Evolutionary conservation across 1,284 basidiomycete genomes (phyloP), one percentile per base, ranked within the genome.

Genomic region (Marasmius oreades): DNA sequence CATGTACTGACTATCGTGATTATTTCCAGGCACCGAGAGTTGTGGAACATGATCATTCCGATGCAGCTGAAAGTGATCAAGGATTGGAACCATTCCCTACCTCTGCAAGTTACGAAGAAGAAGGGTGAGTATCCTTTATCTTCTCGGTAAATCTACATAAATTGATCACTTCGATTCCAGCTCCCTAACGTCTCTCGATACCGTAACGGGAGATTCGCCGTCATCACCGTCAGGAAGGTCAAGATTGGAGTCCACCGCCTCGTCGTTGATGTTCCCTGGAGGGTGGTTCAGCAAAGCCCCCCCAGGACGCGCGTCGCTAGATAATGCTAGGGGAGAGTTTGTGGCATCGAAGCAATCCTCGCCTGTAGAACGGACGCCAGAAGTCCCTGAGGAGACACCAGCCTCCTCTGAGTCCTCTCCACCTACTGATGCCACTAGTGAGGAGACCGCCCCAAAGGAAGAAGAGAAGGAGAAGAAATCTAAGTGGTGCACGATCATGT

Each of bases 261-360:
- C 81, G 18, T 80, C 79, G 12, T 72, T 77, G 50, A 77, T 79
- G 67, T 79, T 82, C 74, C 80, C 80, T 14, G 81, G 81, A 33
- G 78, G 77, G 4, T 82, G 80, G 80, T 80, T 80, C 68, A 77
- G 78, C 1, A 73, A 69, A 59, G 58, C 68, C 20, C 69, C 71
- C 0, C 70, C 77, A 18, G 75, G 73, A 48, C 68, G 77, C 43
- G 66, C 79, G 3, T 82, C 81, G 10, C 61, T 81, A 42, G 81
- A 83, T 55, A 69, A 74, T 56, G 81, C 80, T 12, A 67, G 72
- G 55, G 81, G 81, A 59, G 79, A 80, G 64, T 82, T 84, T 58
- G 66, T 65, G 12, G 57, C 69, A 22, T 61, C 65, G 8, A 73
- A 72, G 58, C 56, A 63, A 8, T 56, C 59, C 3, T 64, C 66